Conservation (phyloP, 2,329 filamentous ascomycete genomes). For the Phyllosticta citribraziliensis region DNA sequence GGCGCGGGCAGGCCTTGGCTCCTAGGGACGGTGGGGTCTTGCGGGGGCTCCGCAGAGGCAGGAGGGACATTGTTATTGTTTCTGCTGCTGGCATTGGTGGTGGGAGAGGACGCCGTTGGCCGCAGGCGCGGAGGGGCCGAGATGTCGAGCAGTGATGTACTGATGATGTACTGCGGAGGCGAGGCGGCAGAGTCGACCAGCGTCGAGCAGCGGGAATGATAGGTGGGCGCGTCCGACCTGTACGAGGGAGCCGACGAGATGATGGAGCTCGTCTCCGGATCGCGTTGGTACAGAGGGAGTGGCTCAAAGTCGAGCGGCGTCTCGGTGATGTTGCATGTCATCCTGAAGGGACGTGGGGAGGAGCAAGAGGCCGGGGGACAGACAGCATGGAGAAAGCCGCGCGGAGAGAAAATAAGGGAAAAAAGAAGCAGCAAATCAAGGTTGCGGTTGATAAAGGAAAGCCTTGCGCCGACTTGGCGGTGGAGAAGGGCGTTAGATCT, state of each 20-base stretch:
- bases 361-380: not conserved
- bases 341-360: conserved; percentile 9
- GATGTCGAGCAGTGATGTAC: conserved; percentile 8
- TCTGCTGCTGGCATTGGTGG: not conserved
- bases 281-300: conserved; percentile 27
- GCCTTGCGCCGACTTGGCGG: not conserved
- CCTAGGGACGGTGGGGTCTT: conserved; percentile 3
- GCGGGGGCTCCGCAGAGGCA: conserved; percentile 4
- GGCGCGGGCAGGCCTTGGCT: conserved; percentile 16
- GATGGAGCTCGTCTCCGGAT: conserved; percentile 59
- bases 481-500: not conserved
- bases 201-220: conserved; percentile 42
- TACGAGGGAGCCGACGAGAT: conserved; percentile 61
- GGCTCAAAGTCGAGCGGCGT: conserved; percentile 19
- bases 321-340: conserved; percentile 20
- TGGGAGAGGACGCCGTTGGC: conserved; percentile 10
- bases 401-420: conserved; percentile 4
- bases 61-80: not conserved
- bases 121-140: not conserved
- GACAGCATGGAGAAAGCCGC: conserved; percentile 1
- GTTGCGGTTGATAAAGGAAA: conserved; percentile 1
- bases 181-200: conserved; percentile 16
- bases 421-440: not conserved
- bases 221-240: conserved; percentile 53
- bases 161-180: conserved; percentile 1